Percentiles rank a stretch among this genome's conserved stretches.
Evolutionary conservation across 2,329 filamentous ascomycete genomes (phyloP).

Genomic region (Pestalotiopsis fici): DNA sequence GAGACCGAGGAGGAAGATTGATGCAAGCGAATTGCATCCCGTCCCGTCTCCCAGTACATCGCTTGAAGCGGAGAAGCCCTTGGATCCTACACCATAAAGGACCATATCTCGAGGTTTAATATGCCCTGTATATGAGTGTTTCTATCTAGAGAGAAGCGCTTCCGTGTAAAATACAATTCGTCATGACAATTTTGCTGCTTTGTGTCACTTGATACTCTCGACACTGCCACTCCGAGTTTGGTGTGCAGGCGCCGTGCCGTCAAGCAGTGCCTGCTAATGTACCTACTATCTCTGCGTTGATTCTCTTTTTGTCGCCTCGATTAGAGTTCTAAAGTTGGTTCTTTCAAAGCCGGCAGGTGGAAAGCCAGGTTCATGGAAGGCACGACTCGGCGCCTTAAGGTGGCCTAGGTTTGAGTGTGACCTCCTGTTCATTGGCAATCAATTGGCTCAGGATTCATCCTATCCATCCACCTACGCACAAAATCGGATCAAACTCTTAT

Average conservation of each 20-base stretch:
- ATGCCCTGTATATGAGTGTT: background rate
- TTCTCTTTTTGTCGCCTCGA: no score
- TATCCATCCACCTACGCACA: no score
- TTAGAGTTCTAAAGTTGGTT: no score
- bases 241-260: no score
- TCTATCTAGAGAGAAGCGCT: background rate
- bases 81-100: background rate
- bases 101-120: background rate
- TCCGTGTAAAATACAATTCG: background rate
- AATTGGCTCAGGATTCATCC: no score
- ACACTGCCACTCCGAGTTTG: no score
- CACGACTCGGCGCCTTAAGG: background rate
- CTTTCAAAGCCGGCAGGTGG: background rate
- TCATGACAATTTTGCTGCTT: background rate
- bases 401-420: no score
- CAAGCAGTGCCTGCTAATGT: no score
- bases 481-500: no score
- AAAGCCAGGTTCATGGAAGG: background rate
- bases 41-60: slow-evolving; percentile 13
- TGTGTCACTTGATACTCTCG: background rate
- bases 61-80: background rate
- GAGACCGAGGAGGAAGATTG: slow-evolving; percentile 70
- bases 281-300: no score
- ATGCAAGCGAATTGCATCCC: slow-evolving; percentile 37
- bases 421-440: no score